Evolutionary conservation across 1,284 basidiomycete species (phyloP), one percentile per base, ranked within the genome.

Genomic region (Pascua guehoae): DNA sequence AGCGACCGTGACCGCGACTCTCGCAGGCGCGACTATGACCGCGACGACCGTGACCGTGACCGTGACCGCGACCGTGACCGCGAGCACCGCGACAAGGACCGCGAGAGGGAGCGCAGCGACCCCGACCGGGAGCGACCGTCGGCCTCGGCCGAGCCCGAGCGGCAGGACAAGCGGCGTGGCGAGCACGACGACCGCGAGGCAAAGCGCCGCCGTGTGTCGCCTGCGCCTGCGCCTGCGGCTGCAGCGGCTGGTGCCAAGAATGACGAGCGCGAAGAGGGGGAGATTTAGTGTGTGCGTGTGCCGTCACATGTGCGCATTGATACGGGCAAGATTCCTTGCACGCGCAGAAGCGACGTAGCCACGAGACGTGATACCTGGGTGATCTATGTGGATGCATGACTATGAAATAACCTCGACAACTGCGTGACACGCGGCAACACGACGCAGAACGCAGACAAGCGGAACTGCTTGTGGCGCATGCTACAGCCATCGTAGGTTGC

Each of bases 41-140:
- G 58, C 38, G 42, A 54, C 8, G 54, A 57, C n/a, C 40, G 47
- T 17, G 50, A 49, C 32, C 51, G 54, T 14, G 48, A 49, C 57
- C 48, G 65, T 52, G 59, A 69, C 38, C 43, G 68, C 56, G 53
- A 60, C 47, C 49, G 64, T 12, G 64, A 66, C 17, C 54, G 60
- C 45, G 52, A 44, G 53, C 55, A 47, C 36, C 58, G 59, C 47
- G 60, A 66, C 38, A 41, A 54, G 11, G 54, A 57, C 14, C 40
- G 47, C 24, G 50, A 49, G 36, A 49, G 54, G 15, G 48, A 49
- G 40, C 11, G 54, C 4, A 54, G 59, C 38, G 63, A 65, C 57
- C 48, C 64, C 17, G 44, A 54, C 43, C 41, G 49, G 5, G 54
- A 56, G 15, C 52, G 60, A 58, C 9, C 16, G 32, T 12, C 12